These are phyloP conservation scores for Neonectria ditissima DNA, from an alignment of 2,329 filamentous ascomycete genomes.

Conservation along the genomic window DNA sequence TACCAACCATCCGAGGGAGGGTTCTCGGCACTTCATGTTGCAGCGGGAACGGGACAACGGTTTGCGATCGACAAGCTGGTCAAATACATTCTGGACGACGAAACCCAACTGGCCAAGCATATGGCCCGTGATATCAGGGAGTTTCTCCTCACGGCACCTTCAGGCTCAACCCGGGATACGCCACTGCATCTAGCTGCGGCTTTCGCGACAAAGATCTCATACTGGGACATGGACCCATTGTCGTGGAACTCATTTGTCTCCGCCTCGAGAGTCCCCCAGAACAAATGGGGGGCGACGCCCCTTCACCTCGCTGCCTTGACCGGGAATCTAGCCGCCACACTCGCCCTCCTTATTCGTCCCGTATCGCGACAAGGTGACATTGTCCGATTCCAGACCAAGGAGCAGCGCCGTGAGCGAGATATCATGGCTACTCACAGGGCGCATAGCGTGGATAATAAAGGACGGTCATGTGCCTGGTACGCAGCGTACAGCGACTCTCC, in stretches of 20 bases:
- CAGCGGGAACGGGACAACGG: neutral
- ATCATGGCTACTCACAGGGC: neutral
- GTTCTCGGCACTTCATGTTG: slow-evolving; percentile 9
- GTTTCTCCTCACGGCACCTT: neutral
- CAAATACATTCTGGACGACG: neutral
- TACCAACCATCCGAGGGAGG: neutral
- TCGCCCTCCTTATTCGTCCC: neutral
- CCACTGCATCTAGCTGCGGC: slow-evolving; percentile 6
- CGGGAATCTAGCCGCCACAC: neutral
- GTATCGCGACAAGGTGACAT: neutral
- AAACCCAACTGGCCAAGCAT: neutral
- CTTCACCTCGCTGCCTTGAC: slow-evolving; percentile 8
- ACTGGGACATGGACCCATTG: neutral
- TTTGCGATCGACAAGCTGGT: neutral
- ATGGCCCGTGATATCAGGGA: neutral
- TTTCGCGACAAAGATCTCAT: neutral
- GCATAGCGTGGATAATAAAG: slow-evolving; percentile 1
- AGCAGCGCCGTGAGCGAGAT: neutral
- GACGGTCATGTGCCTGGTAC: slow-evolving; percentile 4
- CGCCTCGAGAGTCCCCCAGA: neutral
- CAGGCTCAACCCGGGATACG: neutral
- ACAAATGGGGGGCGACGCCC: slow-evolving; percentile 11
- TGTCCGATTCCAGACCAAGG: neutral
- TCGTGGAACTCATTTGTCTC: neutral
- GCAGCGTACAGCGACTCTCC: slow-evolving; percentile 4